phyloP scores from a whole-genome alignment of 352 stramenopile genomes.

The Globisporangium okanoganense region DNA sequence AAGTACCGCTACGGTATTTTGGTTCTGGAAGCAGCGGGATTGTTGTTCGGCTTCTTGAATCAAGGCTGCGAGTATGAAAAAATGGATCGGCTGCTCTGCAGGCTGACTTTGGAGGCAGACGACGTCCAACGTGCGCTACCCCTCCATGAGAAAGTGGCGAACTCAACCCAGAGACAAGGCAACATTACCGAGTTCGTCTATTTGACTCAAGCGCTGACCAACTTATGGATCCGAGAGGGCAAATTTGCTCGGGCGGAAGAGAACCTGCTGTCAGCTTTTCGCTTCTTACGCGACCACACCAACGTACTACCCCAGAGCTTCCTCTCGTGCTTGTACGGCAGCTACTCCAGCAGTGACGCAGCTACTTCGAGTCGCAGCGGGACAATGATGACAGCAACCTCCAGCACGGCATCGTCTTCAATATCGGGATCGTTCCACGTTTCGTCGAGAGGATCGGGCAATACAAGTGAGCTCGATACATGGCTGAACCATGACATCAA shows the following conservation, averaged over 20 bases:
- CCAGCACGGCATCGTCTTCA: conserved; percentile 65
- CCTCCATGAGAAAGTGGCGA: conserved; percentile 77
- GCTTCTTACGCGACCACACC: conserved; percentile 66
- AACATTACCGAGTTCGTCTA: conserved; percentile 87
- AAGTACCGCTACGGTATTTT: conserved; percentile 86
- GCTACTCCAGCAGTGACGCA: conserved; percentile 52
- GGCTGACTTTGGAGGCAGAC: conserved; percentile 69
- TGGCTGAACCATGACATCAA: conserved; percentile 83
- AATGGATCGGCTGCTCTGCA: conserved; percentile 68
- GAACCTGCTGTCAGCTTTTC: conserved; percentile 55
- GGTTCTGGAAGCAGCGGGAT: conserved; percentile 65
- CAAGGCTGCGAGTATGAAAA: conserved; percentile 74
- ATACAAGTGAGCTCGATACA: conserved; percentile 67
- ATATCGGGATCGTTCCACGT: conserved; percentile 52
- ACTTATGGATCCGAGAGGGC: conserved; percentile 74
- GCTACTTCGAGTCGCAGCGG: conserved; percentile 50
- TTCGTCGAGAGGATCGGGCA: conserved; percentile 42
- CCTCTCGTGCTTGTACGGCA: conserved; percentile 39
- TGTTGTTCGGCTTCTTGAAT: conserved; percentile 64
- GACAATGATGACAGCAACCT: conserved; percentile 57
- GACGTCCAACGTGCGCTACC: conserved; percentile 70
- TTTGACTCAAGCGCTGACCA: conserved; percentile 74
- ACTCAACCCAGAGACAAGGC: conserved; percentile 58
- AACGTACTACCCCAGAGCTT: conserved; percentile 65
- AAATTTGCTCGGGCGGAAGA: conserved; percentile 75